phyloP scores from a whole-genome alignment of 768 basidiomycete genomes.

The Podaxis carcinomalis region DNA sequence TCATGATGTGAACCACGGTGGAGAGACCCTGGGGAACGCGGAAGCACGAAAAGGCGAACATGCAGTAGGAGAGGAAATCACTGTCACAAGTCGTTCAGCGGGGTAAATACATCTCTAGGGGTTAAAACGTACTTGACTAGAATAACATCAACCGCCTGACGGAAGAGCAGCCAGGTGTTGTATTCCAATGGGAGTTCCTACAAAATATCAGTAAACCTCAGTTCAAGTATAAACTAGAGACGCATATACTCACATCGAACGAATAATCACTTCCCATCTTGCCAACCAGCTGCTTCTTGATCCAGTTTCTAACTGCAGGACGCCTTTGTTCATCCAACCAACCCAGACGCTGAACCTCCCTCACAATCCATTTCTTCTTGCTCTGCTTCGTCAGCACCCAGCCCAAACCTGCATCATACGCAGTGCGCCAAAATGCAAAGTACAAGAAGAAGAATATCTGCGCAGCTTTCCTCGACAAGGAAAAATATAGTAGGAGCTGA shows the following conservation, averaged over 20 bases:
- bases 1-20: constrained; percentile 65
- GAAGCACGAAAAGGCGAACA: constrained; percentile 94
- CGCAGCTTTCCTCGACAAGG: constrained; percentile 52
- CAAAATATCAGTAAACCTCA: constrained; percentile 3
- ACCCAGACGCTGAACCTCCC: constrained; percentile 68
- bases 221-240: constrained; percentile 5
- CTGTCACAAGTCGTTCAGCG: constrained; percentile 33
- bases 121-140: constrained; percentile 75
- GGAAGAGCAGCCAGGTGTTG: constrained; percentile 94
- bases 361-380: constrained; percentile 92
- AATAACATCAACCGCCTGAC: constrained; percentile 94
- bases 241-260: constrained; percentile 64
- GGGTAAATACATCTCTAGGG: not conserved
- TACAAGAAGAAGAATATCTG: constrained; percentile 80
- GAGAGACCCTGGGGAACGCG: constrained; percentile 81
- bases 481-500: constrained; percentile 71
- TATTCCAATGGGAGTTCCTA: constrained; percentile 90
- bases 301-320: constrained; percentile 74
- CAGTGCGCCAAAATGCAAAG: constrained; percentile 89
- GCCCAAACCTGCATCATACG: constrained; percentile 91
- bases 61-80: constrained; percentile 91
- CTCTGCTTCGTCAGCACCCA: constrained; percentile 95
- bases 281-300: constrained; percentile 75
- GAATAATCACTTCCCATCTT: constrained; percentile 96
- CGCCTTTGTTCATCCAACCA: constrained; percentile 80